Evolutionary conservation across 805 yeast species (phyloP).

Genomic region (Citeromyces matritensis): DNA sequence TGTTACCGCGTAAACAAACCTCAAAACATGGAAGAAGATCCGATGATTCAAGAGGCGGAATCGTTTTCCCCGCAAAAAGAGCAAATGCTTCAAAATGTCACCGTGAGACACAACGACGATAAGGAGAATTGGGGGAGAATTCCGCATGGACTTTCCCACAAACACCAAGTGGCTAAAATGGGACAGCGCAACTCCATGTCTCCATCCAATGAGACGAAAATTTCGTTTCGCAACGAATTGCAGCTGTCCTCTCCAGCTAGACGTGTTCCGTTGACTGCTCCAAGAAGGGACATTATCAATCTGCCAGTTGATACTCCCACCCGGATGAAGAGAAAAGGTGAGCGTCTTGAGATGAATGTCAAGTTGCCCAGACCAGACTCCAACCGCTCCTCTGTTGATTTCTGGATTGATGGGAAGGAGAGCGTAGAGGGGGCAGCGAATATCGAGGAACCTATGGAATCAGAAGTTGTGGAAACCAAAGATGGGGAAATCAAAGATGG

Average conservation of each 20-base stretch:
- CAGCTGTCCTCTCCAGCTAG: conserved; percentile 2
- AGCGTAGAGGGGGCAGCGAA: not conserved
- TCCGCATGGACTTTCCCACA: conserved; percentile 31
- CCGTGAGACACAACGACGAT: not conserved
- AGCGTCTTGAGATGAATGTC: conserved; percentile 7
- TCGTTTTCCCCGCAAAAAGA: conserved; percentile 2
- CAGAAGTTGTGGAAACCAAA: not conserved
- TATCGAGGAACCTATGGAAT: not conserved
- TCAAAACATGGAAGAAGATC: conserved; percentile 1
- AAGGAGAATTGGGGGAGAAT: conserved; percentile 10
- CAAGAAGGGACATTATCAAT: conserved; percentile 9
- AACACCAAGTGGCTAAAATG: conserved; percentile 11
- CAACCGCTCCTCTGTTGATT: not conserved
- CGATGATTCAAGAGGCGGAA: conserved; percentile 1
- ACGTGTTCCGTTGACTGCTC: conserved; percentile 15
- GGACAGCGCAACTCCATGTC: conserved; percentile 2
- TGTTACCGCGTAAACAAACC: too few relatives aligned
- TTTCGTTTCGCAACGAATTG: not conserved
- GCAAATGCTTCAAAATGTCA: not conserved
- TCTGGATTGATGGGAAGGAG: not conserved
- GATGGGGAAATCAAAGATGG: not conserved
- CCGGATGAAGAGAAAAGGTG: not conserved
- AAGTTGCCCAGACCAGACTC: conserved; percentile 7
- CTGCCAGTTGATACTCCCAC: conserved; percentile 1
- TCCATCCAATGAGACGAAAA: conserved; percentile 1